Evolutionary conservation across 2,329 filamentous ascomycete genomes (phyloP).

Genomic region (Aspergillus terreus): DNA sequence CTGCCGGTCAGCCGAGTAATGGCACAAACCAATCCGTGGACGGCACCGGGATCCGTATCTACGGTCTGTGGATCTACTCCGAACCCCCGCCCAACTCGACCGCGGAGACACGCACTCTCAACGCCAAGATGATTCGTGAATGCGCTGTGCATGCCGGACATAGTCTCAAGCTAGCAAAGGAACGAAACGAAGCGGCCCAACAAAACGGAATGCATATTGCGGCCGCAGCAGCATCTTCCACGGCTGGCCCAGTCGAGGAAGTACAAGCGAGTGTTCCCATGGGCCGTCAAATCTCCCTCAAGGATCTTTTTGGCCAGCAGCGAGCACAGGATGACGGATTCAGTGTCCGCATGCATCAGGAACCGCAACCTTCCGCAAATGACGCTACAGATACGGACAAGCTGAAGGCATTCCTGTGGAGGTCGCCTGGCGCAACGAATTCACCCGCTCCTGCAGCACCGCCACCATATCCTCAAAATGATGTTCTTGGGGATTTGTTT

Average conservation of each 20-base stretch:
- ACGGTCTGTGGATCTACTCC: constrained; percentile 64
- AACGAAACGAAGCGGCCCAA: constrained; percentile 33
- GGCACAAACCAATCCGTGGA: constrained; percentile 12
- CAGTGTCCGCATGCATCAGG: constrained; percentile 46
- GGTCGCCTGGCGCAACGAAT: background rate
- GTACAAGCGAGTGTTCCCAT: constrained; percentile 43
- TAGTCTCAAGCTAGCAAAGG: constrained; percentile 44
- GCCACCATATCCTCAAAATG: constrained; percentile 20
- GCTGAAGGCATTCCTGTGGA: too few relatives aligned
- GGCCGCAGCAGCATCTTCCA: constrained; percentile 24
- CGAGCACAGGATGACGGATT: constrained; percentile 50
- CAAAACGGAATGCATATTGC: constrained; percentile 31
- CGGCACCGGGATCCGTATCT: constrained; percentile 40
- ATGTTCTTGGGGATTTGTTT: constrained; percentile 43
- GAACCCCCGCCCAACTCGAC: constrained; percentile 56
- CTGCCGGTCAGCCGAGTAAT: constrained; percentile 16
- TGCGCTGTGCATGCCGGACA: constrained; percentile 52
- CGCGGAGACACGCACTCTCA: constrained; percentile 48
- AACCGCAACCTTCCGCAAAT: constrained; percentile 9
- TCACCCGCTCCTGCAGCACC: constrained; percentile 8
- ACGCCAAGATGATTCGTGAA: constrained; percentile 53
- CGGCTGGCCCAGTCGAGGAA: constrained; percentile 33
- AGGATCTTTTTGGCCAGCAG: constrained; percentile 55
- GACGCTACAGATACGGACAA: too few relatives aligned
- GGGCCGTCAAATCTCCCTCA: constrained; percentile 51